Evolutionary conservation across 176 grass and related monocot species (phyloP).

Genomic region (Cenchrus fungigraminus): DNA sequence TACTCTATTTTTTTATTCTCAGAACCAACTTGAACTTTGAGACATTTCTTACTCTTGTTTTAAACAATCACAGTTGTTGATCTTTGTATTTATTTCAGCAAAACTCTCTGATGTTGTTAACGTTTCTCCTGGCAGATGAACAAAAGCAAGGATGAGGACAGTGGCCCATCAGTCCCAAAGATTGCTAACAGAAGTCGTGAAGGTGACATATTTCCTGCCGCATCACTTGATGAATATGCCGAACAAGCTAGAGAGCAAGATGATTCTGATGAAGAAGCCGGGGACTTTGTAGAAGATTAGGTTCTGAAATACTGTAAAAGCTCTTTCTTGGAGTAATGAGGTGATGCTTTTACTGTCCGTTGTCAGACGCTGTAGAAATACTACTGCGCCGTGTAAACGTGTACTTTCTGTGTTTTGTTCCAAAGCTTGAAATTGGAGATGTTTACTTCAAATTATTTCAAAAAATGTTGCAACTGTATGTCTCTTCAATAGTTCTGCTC

Average conservation of each 20-base stretch:
- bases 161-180: conserved; percentile 54
- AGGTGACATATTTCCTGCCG: conserved; percentile 67
- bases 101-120: not conserved
- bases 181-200: conserved; percentile 76
- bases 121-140: conserved; percentile 63
- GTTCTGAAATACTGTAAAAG: not conserved
- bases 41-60: not conserved
- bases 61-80: not conserved
- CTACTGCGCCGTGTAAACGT: not conserved
- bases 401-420: not conserved
- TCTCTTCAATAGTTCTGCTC: not conserved
- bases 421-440: not conserved
- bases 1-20: conserved; percentile 2
- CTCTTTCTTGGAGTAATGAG: conserved; percentile 17
- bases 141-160: conserved; percentile 57
- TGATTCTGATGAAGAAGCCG: conserved; percentile 36
- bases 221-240: conserved; percentile 69
- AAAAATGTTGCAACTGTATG: not conserved
- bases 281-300: conserved; percentile 60
- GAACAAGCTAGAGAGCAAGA: conserved; percentile 57
- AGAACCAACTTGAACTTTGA: not conserved
- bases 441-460: not conserved
- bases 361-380: not conserved
- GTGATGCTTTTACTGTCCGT: not conserved
- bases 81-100: not conserved